Base-by-base conservation (phyloP, 768 basidiomycete genomes). In the Leucosporidium creatinivorum region DNA sequence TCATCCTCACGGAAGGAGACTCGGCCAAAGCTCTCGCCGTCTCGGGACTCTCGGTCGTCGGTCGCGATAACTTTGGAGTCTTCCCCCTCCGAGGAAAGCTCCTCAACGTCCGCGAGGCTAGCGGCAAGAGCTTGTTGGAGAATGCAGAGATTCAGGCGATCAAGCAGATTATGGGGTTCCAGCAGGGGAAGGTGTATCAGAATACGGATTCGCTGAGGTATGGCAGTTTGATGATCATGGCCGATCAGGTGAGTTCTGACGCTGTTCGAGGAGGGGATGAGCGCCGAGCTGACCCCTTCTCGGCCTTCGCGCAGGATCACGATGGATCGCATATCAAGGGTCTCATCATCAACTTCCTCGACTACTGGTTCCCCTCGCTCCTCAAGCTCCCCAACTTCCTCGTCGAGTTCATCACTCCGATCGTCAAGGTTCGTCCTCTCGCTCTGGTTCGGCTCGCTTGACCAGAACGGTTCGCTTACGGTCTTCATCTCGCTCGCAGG, bases 291-390 rank as follows among this genome's bases (percentile, higher is more conserved):
- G 19, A 26, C 39, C 9, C 4, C 19, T 23, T 15, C 10, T 30
- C 30, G 17, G 7, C 26, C 23, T 49, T 58, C 63, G 25, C 49
- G 5, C 76, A 96, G 92, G 96, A 99, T 85, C 92, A 98, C 80
- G 96, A 99, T 79, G 96, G 96, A 61, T 98, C 96, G n/a, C 96
- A 99, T 80, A 99, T 99, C 81, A 99, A 99, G 79, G 96, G 96
- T n/a, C 84, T 98, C 12, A 83, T 99, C 58, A 93, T 99, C 81
- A 99, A 99, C 79, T 98, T 93, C 78, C 80, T 99, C 68, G 96
- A 98, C 75, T 89, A 93, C 77, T 98, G 93, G 78, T 97, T 88
- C 78, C 96, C 96, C 0, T 96, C 94, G 2, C 81, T 99, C 26
- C 83, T 99, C 65, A 91, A 87, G 77, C 79, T 96, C 23, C 88